phyloP scores from a whole-genome alignment of 352 stramenopile species.

The Plasmopara muralis region DNA sequence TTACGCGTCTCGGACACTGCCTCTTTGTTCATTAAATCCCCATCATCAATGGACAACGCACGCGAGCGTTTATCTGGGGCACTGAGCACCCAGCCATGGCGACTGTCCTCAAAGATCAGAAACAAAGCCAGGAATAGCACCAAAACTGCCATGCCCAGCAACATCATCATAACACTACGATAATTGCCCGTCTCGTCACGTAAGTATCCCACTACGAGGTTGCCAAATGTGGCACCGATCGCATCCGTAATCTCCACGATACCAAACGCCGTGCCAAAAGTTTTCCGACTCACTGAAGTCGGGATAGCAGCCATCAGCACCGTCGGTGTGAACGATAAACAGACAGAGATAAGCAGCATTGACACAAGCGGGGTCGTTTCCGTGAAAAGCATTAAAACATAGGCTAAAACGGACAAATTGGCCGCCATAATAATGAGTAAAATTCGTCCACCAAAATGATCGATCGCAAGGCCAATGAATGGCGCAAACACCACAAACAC shows the following conservation, averaged over 20 bases:
- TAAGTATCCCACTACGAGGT: conserved; percentile 80
- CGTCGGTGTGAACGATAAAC: conserved; percentile 80
- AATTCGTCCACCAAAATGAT: conserved; percentile 84
- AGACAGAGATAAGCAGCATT: conserved; percentile 85
- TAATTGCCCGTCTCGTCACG: conserved; percentile 73
- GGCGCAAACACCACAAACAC: conserved; percentile 82
- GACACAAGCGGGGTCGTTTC: conserved; percentile 64
- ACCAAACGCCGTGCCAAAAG: conserved; percentile 79
- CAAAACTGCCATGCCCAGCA: conserved; percentile 61
- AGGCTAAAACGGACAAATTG: conserved; percentile 68
- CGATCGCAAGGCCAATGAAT: conserved; percentile 83
- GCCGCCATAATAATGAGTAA: conserved; percentile 69
- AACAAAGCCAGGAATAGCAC: conserved; percentile 65
- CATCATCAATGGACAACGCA: conserved; percentile 55
- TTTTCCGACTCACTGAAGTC: conserved; percentile 63
- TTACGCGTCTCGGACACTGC: conserved; percentile 35
- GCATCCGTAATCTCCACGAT: conserved; percentile 85
- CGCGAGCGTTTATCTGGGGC: conserved; percentile 42
- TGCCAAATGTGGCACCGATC: conserved; percentile 73
- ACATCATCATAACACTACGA: conserved; percentile 79
- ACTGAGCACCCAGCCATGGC: conserved; percentile 50
- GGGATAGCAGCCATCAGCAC: conserved; percentile 85
- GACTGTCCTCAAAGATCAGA: conserved; percentile 57
- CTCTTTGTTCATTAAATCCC: conserved; percentile 37
- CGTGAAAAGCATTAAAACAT: conserved; percentile 83